Evolutionary conservation across 2,329 filamentous ascomycete species (phyloP), one percentile per base, ranked within the genome.

Genomic region (Sordariomycetes sp.): DNA sequence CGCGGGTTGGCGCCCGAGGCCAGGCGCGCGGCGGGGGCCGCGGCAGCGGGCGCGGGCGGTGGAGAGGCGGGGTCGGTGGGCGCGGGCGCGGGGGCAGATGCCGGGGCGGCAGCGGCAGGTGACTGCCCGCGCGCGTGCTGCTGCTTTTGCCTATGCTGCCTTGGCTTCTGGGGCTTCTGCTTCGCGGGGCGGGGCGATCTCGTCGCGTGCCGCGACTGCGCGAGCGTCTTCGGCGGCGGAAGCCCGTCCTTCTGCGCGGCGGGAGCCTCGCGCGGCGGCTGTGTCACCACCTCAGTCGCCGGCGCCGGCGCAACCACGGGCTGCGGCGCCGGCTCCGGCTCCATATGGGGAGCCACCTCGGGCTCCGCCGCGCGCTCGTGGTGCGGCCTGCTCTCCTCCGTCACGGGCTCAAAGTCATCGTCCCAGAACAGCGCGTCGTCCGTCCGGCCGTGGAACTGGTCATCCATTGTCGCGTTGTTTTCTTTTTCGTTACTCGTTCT

Each of bases 361-460:
- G 60, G 51, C 39, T 58, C 39, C 36, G 57, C 22, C 15, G 55
- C 59, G 8, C 60, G 32, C 20, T 60, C 57, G 35, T 45, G 25
- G 20, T 28, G 24, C 15, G 48, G 28, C 20, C 53, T 50, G 20
- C 34, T 54, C 32, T 53, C 56, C 20, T 39, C 25, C 2, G 25
- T 65, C 55, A 81, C 73, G 8, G 79, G 79, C 65, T 83, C 80
- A 59, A 83, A 81, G 63, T 84, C 80, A 62, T 84, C 81, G 62
- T 84, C 81, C 60, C 77, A 76, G 65, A 84, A 84, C 59, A 84
- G 73, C 64, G 82, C 80, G 62, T 84, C 81, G 64, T 84, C 80
- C 52, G 80, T 83, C 22, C 80, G 74, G 53, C 79, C 80, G 59
- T 76, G 75, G 62, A 82, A 83, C 64, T 83, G 80, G 61, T 83